Percentiles rank a stretch among this genome's conserved stretches.
Evolutionary conservation across 2,329 filamentous ascomycete species (phyloP).

Genomic region (Fusarium annulatum): DNA sequence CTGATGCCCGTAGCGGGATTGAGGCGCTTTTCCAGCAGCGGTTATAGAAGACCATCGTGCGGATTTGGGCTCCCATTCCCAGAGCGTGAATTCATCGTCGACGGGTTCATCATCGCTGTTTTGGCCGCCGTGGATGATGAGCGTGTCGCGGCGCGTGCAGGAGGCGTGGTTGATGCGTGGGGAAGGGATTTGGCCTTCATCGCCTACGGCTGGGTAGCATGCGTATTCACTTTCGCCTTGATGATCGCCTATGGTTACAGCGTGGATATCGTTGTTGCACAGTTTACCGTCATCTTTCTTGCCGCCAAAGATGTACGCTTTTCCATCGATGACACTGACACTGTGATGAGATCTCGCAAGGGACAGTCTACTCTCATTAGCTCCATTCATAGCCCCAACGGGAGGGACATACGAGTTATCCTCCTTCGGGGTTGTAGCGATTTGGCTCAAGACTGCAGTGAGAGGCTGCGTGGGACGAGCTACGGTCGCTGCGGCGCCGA

Average conservation of each 20-base stretch:
- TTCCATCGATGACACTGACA: constrained; percentile 26
- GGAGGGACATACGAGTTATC: constrained; percentile 18
- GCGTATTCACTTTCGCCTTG: constrained; percentile 27
- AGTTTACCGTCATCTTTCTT: constrained; percentile 23
- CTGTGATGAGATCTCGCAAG: constrained; percentile 34
- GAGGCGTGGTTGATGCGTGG: constrained; percentile 25
- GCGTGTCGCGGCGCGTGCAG: constrained; percentile 16
- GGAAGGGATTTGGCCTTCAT: constrained; percentile 3
- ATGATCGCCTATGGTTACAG: background rate
- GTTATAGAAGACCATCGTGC: constrained; percentile 16
- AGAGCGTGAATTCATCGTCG: constrained; percentile 26
- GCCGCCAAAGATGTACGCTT: constrained; percentile 37
- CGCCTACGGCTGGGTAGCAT: constrained; percentile 32
- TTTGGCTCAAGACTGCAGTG: constrained; percentile 34
- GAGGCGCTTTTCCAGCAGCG: constrained; percentile 18
- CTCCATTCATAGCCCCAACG: too few species aligned
- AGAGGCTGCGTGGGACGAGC: constrained; percentile 36
- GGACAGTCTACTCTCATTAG: background rate
- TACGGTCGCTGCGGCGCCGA: constrained; percentile 29
- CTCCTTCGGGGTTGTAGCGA: constrained; percentile 19
- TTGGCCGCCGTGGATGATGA: constrained; percentile 31
- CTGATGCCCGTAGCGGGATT: constrained; percentile 11
- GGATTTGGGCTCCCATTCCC: constrained; percentile 30
- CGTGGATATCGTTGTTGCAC: constrained; percentile 32
- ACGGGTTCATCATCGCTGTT: background rate